Base-by-base conservation (phyloP, 345 rosid genomes). In the Draba incana region DNA sequence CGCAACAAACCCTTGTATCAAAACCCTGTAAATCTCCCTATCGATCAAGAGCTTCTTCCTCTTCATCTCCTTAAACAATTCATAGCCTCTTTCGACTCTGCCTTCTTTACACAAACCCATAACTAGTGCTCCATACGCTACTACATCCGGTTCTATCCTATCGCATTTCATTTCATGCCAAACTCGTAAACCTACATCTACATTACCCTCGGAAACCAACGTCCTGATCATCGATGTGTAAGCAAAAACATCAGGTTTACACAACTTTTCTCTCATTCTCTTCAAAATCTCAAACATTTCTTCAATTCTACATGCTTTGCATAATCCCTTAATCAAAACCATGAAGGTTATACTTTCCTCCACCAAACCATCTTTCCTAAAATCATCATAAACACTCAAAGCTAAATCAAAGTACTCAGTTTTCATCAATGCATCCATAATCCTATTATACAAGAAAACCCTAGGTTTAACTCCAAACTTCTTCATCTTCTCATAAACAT, bases 131-230 rank as follows among this genome's bases (percentile, higher is more conserved):
- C 64, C 81, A 67, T 89, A 87, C 0, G 86, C 89, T 84, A 87
- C 80, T 58, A 80, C 92, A 81, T 89, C 96, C 4, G 89, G 87
- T 66, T 82, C 83, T 16, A 84, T 85, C 24, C 81, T 59, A 53
- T 89, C 96, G 25, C 56, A 69, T 71, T 39, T 80, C 92, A 85
- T 87, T 64, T 89, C 96, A 56, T 84, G 81, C 97, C 97, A 90
- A 43, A 90, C 85, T 75, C 33, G 62, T 80, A 83, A 74, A 62
- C 88, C 66, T 1, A 83, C 94, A 12, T 87, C 94, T 64, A 86
- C 67, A 77, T 83, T 77, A 57, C 84, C 89, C 69, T 70, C 80
- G 0, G 75, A 74, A 74, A 78, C 81, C 79, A 90, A 67, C 23
- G 74, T 60, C 69, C 62, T 81, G 59, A 86, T 33, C 87, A 87